phyloP scores from a whole-genome alignment of 1,284 basidiomycete genomes.

The Fomitopsis palustris region DNA sequence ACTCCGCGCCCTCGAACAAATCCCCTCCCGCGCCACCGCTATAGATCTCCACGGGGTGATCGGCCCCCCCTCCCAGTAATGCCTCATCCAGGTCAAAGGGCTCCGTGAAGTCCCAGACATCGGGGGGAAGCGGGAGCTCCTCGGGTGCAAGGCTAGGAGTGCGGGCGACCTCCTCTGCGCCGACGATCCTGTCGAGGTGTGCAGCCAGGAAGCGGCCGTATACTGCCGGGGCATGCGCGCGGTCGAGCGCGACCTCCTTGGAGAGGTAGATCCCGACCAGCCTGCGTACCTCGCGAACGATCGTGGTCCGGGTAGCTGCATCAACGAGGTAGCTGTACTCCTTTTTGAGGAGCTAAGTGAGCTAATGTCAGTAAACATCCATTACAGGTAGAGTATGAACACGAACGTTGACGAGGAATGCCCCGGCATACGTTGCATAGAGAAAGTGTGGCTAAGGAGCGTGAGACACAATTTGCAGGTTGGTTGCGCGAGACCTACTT shows the following conservation, averaged over 20 bases:
- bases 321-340: neutral
- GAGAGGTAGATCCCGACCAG: neutral
- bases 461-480: neutral
- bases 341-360: neutral
- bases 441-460: neutral
- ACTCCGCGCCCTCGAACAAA: neutral
- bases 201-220: neutral
- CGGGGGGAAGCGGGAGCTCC: neutral
- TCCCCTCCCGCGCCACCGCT: neutral
- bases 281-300: neutral
- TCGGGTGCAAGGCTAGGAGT: neutral
- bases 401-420: neutral
- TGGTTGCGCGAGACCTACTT: neutral
- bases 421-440: neutral
- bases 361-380: neutral
- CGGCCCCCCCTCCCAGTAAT: neutral
- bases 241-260: neutral
- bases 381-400: neutral
- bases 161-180: neutral
- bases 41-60: neutral
- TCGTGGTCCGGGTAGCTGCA: neutral
- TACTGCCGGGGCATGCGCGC: neutral
- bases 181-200: neutral
- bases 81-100: neutral
- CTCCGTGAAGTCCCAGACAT: neutral